Evolutionary conservation across 225 moss, liverwort and hornwort species (phyloP).

Genomic region (Pleurozium schreberi): DNA sequence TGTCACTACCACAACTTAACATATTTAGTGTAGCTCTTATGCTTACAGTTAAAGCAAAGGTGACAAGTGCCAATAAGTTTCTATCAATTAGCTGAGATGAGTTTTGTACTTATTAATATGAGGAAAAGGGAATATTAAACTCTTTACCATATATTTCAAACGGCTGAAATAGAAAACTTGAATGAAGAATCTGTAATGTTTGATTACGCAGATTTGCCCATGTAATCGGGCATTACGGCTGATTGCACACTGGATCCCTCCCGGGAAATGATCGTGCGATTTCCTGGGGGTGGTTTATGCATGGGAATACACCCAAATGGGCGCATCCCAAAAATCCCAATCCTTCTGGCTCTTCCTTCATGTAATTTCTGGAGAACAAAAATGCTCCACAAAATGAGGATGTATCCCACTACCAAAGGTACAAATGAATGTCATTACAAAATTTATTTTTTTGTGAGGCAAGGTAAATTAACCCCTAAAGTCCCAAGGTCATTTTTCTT

Average conservation of each 20-base stretch:
- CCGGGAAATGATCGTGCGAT: too few relatives aligned
- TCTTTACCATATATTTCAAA: not conserved
- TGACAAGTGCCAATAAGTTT: too few relatives aligned
- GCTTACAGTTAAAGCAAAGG: not conserved
- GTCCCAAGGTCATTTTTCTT: too few relatives aligned
- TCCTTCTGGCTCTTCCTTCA: slow-evolving; percentile 24
- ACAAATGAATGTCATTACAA: not conserved
- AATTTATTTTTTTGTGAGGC: not conserved
- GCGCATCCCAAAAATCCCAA: slow-evolving; percentile 27
- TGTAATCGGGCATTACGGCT: too few relatives aligned
- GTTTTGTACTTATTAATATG: too few relatives aligned
- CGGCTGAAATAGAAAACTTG: too few relatives aligned
- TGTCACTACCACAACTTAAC: not conserved
- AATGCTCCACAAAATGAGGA: not conserved
- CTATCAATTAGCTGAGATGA: not conserved
- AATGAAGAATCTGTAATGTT: too few relatives aligned
- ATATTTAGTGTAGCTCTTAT: not conserved
- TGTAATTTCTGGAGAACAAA: slow-evolving; percentile 18
- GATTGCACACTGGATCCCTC: too few relatives aligned
- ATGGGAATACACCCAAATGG: slow-evolving; percentile 37
- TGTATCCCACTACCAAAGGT: not conserved
- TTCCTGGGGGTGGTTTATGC: slow-evolving; percentile 22
- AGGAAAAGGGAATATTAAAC: not conserved
- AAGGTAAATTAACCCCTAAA: too few relatives aligned
- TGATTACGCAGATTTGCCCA: too few relatives aligned